Base-by-base conservation (phyloP, 441 rosid species). In the Jatropha multifida region DNA sequence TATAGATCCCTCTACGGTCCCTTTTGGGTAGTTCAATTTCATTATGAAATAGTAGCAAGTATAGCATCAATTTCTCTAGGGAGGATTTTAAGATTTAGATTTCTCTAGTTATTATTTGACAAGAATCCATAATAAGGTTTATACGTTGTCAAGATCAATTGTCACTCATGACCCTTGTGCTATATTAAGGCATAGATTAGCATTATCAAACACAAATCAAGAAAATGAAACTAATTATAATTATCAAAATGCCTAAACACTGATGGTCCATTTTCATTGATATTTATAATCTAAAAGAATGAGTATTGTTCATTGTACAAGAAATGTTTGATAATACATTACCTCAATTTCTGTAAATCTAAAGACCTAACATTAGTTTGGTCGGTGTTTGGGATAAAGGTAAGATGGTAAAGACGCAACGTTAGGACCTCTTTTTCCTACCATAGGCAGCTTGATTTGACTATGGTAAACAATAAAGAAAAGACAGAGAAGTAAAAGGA, bases 401-500 rank as follows among this genome's bases (percentile, higher is more conserved):
- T 78, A 87, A 60, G 84, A 78, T 65, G 91, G 85, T 75, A 88
- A 81, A 51, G 85, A 74, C 59, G 78, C 81, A 38, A 65, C 60
- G 49, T 69, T n/a, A 7, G 80, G 68, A 76, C 76, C 71, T 74
- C 76, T 86, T 81, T 76, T 87, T 74, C 79, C 83, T 2, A 74
- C 79, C 84, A 87, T 82, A 14, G 89, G 90, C 75, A 87, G 75
- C 83, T 85, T 87, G 55, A 84, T 75, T 80, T 83, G 86, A 44
- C 81, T 54, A 51, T 65, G 65, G 49, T 84, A 81, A 58, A 83
- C 85, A 38, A 84, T 49, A n/a, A 83, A 65, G 2, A 82, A 74
- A 48, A 88, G 84, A 77, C 69, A 77, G 14, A 83, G 8, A 42
- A 88, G 86, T 38, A 86, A 55, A 61, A 82, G 64, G 76, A 81